phyloP scores from a whole-genome alignment of 768 basidiomycete species.

The Tricholoma saponaceum region DNA sequence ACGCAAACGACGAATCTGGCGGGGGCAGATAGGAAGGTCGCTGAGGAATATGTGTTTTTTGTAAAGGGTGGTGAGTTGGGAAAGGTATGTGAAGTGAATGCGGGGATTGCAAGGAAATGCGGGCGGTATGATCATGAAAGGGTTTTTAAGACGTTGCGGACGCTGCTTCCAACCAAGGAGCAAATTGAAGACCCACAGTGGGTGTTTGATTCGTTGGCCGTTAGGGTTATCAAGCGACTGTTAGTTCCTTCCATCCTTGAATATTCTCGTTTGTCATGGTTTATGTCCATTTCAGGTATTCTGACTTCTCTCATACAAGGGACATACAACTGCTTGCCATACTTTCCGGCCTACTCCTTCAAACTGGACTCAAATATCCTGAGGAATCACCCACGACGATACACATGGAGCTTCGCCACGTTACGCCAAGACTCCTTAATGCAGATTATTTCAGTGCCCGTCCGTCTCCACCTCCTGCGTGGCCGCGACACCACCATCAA shows the following conservation, averaged over 20 bases:
- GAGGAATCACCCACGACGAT: slow-evolving; percentile 8
- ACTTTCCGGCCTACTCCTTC: slow-evolving; percentile 64
- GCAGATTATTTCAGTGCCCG: slow-evolving; percentile 60
- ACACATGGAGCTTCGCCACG: background rate
- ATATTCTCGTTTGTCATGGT: background rate
- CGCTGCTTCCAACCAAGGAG: slow-evolving; percentile 36
- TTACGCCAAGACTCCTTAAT: slow-evolving; percentile 17
- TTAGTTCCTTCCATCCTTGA: slow-evolving; percentile 25
- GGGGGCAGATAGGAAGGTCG: slow-evolving; percentile 52
- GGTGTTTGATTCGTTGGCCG: slow-evolving; percentile 29
- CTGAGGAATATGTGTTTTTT: slow-evolving; percentile 57
- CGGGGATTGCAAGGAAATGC: slow-evolving; percentile 49
- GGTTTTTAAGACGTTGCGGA: slow-evolving; percentile 52
- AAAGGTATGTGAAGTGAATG: slow-evolving; percentile 57
- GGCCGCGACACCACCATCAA: slow-evolving; percentile 37
- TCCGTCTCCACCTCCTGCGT: slow-evolving; percentile 42
- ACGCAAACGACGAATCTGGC: slow-evolving; percentile 47
- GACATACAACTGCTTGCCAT: slow-evolving; percentile 85
- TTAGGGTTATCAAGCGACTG: slow-evolving; percentile 43
- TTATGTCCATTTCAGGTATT: slow-evolving; percentile 27
- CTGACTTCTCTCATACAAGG: slow-evolving; percentile 40
- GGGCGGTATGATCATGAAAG: slow-evolving; percentile 71
- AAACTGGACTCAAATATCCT: slow-evolving; percentile 26
- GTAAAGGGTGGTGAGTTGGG: slow-evolving; percentile 29
- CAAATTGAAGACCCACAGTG: slow-evolving; percentile 4